Evolutionary conservation across 1,139 yeast genomes (phyloP).

Genomic region (Scheffersomyces cryptocercus): DNA sequence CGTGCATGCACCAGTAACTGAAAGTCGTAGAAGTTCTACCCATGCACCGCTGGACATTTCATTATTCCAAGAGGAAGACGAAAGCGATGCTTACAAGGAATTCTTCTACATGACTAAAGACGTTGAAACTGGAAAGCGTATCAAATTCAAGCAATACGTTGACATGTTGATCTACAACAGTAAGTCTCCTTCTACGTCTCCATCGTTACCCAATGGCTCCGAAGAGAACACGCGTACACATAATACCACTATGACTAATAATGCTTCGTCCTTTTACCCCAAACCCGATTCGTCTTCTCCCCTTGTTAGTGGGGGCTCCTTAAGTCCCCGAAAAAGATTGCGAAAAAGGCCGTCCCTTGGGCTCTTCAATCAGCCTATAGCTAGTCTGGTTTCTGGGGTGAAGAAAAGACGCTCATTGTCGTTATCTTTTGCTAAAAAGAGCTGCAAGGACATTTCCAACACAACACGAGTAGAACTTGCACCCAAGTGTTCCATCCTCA

Average conservation of each 20-base stretch:
- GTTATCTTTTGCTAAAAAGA: background rate
- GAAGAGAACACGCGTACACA: background rate
- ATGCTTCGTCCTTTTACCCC: background rate
- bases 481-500: conserved; percentile 19
- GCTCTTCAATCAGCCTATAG: background rate
- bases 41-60: no score
- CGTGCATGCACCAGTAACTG: no score
- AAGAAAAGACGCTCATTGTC: background rate
- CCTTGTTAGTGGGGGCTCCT: no score
- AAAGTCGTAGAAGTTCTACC: no score
- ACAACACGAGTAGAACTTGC: background rate
- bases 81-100: no score
- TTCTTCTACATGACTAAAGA: no score
- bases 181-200: conserved; percentile 1
- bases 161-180: conserved; percentile 14
- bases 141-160: conserved; percentile 16
- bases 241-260: background rate
- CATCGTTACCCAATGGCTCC: background rate
- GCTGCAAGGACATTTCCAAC: background rate
- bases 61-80: no score
- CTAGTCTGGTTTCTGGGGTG: conserved; percentile 1
- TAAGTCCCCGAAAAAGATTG: background rate
- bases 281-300: background rate
- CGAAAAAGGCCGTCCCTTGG: background rate
- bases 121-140: conserved; percentile 2